Percentiles rank a stretch among this genome's conserved stretches.
Conservation (phyloP, 2,329 filamentous ascomycete genomes). For the Neocatenulostroma microsporum region DNA sequence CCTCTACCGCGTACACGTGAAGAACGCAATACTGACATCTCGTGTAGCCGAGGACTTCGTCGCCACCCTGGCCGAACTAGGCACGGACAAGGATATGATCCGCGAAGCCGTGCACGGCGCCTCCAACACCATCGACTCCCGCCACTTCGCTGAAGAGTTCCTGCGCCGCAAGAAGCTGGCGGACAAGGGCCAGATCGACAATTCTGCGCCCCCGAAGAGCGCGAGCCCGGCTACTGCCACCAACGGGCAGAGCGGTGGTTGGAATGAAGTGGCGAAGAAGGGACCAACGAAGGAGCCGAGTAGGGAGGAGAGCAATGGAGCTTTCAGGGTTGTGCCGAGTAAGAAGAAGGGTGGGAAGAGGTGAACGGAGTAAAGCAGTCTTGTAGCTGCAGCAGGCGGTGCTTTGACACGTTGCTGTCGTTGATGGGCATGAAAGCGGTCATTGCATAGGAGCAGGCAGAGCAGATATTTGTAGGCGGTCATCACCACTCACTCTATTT, state of each 20-base stretch:
- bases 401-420: no score
- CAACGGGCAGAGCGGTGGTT: slow-evolving; percentile 50
- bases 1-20: background rate
- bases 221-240: slow-evolving; percentile 42
- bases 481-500: no score
- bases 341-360: slow-evolving; percentile 70
- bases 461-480: no score
- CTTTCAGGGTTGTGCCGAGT: slow-evolving; percentile 82
- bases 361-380: no score
- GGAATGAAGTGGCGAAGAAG: slow-evolving; percentile 98
- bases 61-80: slow-evolving; percentile 64
- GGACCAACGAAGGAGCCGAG: slow-evolving; percentile 41
- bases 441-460: no score
- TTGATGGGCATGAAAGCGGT: no score
- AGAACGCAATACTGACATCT: slow-evolving; percentile 27
- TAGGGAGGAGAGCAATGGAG: slow-evolving; percentile 45
- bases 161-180: slow-evolving; percentile 86
- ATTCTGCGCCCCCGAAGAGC: slow-evolving; percentile 43
- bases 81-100: slow-evolving; percentile 70
- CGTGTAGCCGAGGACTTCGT: slow-evolving; percentile 69
- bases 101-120: slow-evolving; percentile 82
- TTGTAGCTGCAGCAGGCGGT: no score
- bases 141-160: slow-evolving; percentile 90
- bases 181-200: slow-evolving; percentile 81
- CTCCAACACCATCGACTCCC: slow-evolving; percentile 83